Percentiles rank a stretch among this genome's conserved stretches.
phyloP scores from a whole-genome alignment of 2,329 filamentous ascomycete species.

The Coniosporium tulheliwenetii region DNA sequence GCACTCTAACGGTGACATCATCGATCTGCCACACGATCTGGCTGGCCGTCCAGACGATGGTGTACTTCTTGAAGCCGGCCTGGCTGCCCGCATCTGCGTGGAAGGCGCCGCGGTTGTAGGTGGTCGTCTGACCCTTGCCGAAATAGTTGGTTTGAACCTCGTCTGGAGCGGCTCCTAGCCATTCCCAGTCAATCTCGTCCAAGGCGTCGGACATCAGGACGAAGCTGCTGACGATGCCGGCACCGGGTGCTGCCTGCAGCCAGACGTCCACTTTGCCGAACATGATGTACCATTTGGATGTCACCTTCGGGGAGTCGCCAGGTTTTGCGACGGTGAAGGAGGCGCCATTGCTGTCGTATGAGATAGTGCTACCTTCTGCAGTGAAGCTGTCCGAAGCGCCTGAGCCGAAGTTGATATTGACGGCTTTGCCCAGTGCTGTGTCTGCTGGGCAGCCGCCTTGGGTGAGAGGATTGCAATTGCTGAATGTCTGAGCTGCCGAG shows the following conservation, averaged over 20 bases:
- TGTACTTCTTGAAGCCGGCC: conserved; percentile 66
- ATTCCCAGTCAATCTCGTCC: conserved; percentile 96
- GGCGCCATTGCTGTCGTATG: conserved; percentile 9
- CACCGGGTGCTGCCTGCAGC: conserved; percentile 73
- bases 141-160: conserved; percentile 95
- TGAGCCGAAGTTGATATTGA: conserved; percentile 68
- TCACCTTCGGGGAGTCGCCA: conserved; percentile 74
- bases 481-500: conserved; percentile 35
- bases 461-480: conserved; percentile 37
- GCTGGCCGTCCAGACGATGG: conserved; percentile 76
- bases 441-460: conserved; percentile 53
- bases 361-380: conserved; percentile 49
- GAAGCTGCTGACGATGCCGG: conserved; percentile 82
- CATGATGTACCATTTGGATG: conserved; percentile 97
- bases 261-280: conserved; percentile 81
- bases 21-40: conserved; percentile 81
- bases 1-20: conserved; percentile 58
- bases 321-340: conserved; percentile 58
- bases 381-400: conserved; percentile 68
- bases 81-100: conserved; percentile 57
- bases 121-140: conserved; percentile 71
- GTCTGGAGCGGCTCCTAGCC: conserved; percentile 61
- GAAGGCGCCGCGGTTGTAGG: conserved; percentile 78
- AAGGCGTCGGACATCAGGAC: conserved; percentile 82
- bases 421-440: conserved; percentile 68